phyloP scores from a whole-genome alignment of 2,329 filamentous ascomycete species.

The Tothia fuscella region DNA sequence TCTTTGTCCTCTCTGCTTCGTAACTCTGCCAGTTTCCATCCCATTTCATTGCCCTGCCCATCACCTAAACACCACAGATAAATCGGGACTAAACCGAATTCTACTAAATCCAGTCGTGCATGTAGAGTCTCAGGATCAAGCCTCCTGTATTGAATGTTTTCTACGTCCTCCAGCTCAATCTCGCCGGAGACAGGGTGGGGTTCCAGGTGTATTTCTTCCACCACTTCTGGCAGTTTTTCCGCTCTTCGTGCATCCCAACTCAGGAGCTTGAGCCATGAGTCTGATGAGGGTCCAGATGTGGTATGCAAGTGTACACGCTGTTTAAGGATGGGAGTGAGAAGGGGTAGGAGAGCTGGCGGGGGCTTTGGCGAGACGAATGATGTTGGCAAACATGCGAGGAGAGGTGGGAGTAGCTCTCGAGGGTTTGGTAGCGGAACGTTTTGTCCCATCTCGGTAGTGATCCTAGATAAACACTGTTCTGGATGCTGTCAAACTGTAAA shows the following conservation, averaged over 20 bases:
- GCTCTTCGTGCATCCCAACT: slow-evolving; percentile 53
- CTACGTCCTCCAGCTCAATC: slow-evolving; percentile 60
- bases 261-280: slow-evolving; percentile 62
- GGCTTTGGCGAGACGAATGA: slow-evolving; percentile 47
- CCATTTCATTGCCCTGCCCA: slow-evolving; percentile 46
- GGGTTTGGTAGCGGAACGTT: slow-evolving; percentile 42
- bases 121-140: slow-evolving; percentile 67
- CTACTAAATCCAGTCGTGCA: slow-evolving; percentile 48
- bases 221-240: slow-evolving; percentile 47
- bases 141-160: slow-evolving; percentile 51
- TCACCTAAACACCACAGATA: slow-evolving; percentile 61
- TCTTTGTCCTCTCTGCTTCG: slow-evolving; percentile 43
- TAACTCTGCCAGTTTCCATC: slow-evolving; percentile 64
- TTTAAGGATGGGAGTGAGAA: slow-evolving; percentile 51
- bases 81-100: slow-evolving; percentile 51
- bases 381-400: slow-evolving; percentile 51
- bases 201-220: slow-evolving; percentile 53
- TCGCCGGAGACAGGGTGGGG: slow-evolving; percentile 74
- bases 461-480: too few species aligned
- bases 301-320: slow-evolving; percentile 53
- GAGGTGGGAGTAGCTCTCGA: slow-evolving; percentile 45
- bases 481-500: too few species aligned
- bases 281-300: slow-evolving; percentile 31
- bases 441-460: too few species aligned
- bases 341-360: slow-evolving; percentile 47